Evolutionary conservation across 2,329 filamentous ascomycete genomes (phyloP), one percentile per base, ranked within the genome.

Genomic region (Ophiocordyceps sinensis): DNA sequence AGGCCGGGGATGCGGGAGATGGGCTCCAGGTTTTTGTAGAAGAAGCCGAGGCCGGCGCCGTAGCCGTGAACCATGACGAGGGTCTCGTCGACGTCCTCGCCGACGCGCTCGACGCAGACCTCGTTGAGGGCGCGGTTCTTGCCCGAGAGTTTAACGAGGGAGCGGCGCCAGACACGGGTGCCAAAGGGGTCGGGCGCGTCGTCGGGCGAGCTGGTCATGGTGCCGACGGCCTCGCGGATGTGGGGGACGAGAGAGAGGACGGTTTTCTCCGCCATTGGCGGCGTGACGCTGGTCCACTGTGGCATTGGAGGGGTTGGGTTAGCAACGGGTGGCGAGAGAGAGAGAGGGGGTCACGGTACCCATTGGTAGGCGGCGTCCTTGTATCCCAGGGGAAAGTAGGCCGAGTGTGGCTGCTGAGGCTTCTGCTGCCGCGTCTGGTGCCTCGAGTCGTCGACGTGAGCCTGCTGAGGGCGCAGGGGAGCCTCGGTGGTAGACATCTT

Each of bases 11-110:
- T 65, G 15, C 88, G 78, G 37, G 82, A 88, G 29, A 98, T 65
- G 6, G 81, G 78, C 60, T 98, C 91, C 45, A 94, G 94, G 58
- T 98, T 98, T 64, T 91, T 89, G 70, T 95, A 98, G 70, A 94
- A 98, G 64, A 98, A 96, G 19, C 89, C 91, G 1, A 98, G 71
- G 1, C 91, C 91, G 2, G 91, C 91, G 37, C 91, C 91, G 60
- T 98, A 98, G 45, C 91, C 91, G 57, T 98, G 91, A 5, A 98
- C 67, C 77, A 98, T 94, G 36, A 98, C 89, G 14, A 98, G 69
- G 36, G 85, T 91, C 54, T 96, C 81, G 37, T 93, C 81, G 0
- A 77, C 75, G 5, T 79, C 63, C 56, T 95, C 88, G 30, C 79
- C 85, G 1, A 86, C 65, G 39, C 88, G 73, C 64, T 94, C 85